phyloP scores from a whole-genome alignment of 352 stramenopile genomes.

The Globisporangium megalacanthum region DNA sequence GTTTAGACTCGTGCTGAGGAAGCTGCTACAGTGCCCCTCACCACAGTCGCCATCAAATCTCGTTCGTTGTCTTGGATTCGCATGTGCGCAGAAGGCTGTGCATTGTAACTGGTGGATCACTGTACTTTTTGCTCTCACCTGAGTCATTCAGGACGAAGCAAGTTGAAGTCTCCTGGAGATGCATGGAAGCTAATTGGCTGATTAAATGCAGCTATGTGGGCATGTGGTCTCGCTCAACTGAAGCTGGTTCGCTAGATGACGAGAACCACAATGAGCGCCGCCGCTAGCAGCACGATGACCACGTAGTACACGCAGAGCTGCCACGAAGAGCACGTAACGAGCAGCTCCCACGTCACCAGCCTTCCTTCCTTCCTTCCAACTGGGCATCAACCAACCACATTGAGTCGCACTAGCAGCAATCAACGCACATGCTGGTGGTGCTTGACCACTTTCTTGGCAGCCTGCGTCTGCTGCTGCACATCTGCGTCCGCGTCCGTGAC shows the following conservation, averaged over 20 bases:
- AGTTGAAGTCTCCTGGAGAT: too few species aligned
- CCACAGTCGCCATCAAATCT: constrained; percentile 2
- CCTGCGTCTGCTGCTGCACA: constrained; percentile 45
- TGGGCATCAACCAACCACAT: neutral
- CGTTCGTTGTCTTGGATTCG: neutral
- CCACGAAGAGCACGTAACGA: neutral
- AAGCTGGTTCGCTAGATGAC: constrained; percentile 24
- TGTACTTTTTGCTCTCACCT: too few species aligned
- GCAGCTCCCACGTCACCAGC: too few species aligned
- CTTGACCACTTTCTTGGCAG: constrained; percentile 40
- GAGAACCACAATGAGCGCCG: constrained; percentile 46
- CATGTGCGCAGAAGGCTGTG: too few species aligned
- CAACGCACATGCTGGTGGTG: constrained; percentile 32
- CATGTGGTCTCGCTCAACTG: too few species aligned
- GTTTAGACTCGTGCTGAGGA: constrained; percentile 13
- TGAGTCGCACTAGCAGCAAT: neutral
- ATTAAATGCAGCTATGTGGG: too few species aligned
- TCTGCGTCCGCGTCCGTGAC: constrained; percentile 31
- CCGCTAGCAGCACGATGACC: constrained; percentile 45
- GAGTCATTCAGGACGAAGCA: too few species aligned
- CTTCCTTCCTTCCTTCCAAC: too few species aligned
- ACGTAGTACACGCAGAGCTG: constrained; percentile 12
- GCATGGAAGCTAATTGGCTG: too few species aligned
- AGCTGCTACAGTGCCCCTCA: constrained; percentile 5
- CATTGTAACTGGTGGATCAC: too few species aligned